A percentile compares a stretch with the other conserved stretches of the same genome.
Conservation (phyloP, 805 yeast genomes). For the Wickerhamiella vanderwaltii region DNA sequence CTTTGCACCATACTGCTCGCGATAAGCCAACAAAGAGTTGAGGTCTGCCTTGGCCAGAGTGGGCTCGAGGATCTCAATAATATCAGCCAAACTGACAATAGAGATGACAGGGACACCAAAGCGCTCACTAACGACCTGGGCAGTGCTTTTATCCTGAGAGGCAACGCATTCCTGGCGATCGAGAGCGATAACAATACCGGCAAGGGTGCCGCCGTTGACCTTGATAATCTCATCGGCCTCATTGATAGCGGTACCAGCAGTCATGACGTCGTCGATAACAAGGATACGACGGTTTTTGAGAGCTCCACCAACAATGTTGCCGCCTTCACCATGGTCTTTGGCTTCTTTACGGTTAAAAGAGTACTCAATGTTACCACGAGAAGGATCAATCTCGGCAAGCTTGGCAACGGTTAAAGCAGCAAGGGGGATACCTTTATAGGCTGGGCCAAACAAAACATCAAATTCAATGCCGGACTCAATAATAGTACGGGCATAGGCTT, state of each 20-base stretch:
- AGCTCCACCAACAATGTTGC: constrained; percentile 76
- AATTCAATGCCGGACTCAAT: constrained; percentile 70
- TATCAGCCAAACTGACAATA: constrained; percentile 66
- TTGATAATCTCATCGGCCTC: constrained; percentile 79
- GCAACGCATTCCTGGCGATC: constrained; percentile 87
- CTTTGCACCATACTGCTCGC: constrained; percentile 24
- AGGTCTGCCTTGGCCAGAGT: constrained; percentile 21
- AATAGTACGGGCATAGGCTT: constrained; percentile 81
- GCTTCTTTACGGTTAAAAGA: constrained; percentile 83
- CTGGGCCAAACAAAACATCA: constrained; percentile 92
- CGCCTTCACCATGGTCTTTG: constrained; percentile 98
- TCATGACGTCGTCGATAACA: constrained; percentile 93
- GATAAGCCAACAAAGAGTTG: constrained; percentile 23
- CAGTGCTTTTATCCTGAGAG: constrained; percentile 59
- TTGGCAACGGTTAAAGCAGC: constrained; percentile 90
- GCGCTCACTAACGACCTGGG: constrained; percentile 60
- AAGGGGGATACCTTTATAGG: constrained; percentile 92
- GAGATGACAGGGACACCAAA: constrained; percentile 73
- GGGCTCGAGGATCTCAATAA: constrained; percentile 45
- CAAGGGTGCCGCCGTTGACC: constrained; percentile 56
- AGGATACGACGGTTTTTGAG: constrained; percentile 61
- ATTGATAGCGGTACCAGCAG: constrained; percentile 96
- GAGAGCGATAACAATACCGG: constrained; percentile 79
- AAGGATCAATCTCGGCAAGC: constrained; percentile 69
- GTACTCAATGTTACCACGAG: constrained; percentile 59